Evolutionary conservation across 2,329 filamentous ascomycete species (phyloP).

Genomic region (Colletotrichum aenigma): DNA sequence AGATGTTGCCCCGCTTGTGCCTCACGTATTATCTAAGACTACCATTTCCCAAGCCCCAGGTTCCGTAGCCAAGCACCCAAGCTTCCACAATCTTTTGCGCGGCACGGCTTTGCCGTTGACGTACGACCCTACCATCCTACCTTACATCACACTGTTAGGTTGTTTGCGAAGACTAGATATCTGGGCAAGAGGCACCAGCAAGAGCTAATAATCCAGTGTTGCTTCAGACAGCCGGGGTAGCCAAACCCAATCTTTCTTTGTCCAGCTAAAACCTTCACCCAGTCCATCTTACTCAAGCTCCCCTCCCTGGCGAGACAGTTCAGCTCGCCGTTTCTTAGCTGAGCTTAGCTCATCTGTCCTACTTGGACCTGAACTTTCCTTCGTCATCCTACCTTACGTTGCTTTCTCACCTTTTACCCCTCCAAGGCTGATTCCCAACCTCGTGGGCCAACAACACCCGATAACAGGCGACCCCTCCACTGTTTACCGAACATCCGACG

Average conservation of each 20-base stretch:
- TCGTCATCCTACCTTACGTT: background rate
- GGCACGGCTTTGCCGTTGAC: constrained; percentile 11
- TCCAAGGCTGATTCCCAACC: constrained; percentile 1
- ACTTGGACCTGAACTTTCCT: background rate
- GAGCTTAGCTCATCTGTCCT: background rate
- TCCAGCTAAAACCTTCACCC: background rate
- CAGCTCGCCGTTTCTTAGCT: background rate
- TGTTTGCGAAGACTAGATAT: background rate
- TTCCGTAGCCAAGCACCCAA: background rate
- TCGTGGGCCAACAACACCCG: background rate
- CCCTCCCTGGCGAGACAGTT: background rate
- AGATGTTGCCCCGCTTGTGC: background rate
- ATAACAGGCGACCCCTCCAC: background rate
- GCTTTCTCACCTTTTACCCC: background rate
- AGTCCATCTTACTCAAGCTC: background rate
- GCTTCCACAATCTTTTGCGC: constrained; percentile 3
- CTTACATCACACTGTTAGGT: background rate
- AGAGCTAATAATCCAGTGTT: background rate
- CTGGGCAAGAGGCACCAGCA: background rate
- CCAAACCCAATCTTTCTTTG: background rate
- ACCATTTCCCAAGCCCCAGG: background rate
- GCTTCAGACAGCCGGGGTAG: background rate
- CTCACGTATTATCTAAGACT: background rate
- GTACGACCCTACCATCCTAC: background rate
- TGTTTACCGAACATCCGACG: background rate